A percentile compares a stretch with the other conserved stretches of the same genome.
These are phyloP conservation scores for Pseudogymnoascus sp. DNA, from an alignment of 2,329 filamentous ascomycete genomes.

Conservation along the genomic window DNA sequence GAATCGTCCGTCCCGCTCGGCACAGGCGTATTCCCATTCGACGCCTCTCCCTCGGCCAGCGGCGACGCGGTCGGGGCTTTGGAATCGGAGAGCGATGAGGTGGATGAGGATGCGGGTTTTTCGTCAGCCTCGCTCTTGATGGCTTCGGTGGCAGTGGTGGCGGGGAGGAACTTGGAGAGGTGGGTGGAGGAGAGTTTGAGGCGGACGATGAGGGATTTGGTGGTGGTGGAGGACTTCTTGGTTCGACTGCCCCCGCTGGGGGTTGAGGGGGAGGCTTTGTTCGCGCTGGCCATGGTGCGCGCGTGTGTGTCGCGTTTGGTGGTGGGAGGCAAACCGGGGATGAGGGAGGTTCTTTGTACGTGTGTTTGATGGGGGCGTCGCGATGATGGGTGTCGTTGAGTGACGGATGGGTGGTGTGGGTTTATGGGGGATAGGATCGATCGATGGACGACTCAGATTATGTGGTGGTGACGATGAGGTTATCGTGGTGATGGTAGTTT, in stretches of 20 bases:
- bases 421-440: not conserved
- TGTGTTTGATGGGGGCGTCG: not conserved
- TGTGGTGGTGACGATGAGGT: not conserved
- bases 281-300: not conserved
- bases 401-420: not conserved
- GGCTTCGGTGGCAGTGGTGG: not conserved
- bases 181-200: not conserved
- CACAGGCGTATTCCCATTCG: slow-evolving; percentile 51
- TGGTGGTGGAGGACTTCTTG: not conserved
- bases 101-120: not conserved
- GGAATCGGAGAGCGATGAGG: not conserved
- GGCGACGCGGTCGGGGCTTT: not conserved
- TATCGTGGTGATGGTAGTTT: not conserved
- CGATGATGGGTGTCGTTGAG: not conserved
- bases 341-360: not conserved
- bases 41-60: slow-evolving; percentile 23
- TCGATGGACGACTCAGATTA: not conserved
- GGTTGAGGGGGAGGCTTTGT: not conserved
- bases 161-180: not conserved
- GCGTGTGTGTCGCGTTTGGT: not conserved
- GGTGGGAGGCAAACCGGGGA: not conserved
- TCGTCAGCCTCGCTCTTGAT: not conserved
- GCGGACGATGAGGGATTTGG: not conserved
- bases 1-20: slow-evolving; percentile 48
- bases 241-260: not conserved